These are phyloP conservation scores for Pouteria glomerata DNA, from an alignment of 148 eudicot genomes.

Conservation along the genomic window DNA sequence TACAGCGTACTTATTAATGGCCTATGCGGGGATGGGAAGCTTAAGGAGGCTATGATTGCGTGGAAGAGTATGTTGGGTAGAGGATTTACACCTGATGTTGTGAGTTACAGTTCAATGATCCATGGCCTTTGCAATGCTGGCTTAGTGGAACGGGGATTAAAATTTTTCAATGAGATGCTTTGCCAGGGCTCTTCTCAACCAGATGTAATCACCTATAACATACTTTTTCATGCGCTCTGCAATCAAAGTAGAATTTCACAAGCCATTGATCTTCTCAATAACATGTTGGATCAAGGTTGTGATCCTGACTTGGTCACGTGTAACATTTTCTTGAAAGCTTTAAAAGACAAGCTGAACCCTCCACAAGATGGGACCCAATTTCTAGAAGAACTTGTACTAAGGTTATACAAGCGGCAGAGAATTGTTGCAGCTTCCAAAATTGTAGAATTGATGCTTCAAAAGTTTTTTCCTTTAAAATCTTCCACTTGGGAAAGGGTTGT, in stretches of 20 bases:
- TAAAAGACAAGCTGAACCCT: slow-evolving; percentile 52
- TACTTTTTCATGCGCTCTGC: slow-evolving; percentile 69
- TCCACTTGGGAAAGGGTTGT: slow-evolving; percentile 69
- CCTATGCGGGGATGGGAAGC: slow-evolving; percentile 56
- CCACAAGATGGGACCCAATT: slow-evolving; percentile 24
- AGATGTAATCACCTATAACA: slow-evolving; percentile 77
- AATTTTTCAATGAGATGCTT: slow-evolving; percentile 53
- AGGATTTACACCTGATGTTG: slow-evolving; percentile 63
- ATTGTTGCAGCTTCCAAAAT: slow-evolving; percentile 54
- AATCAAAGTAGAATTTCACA: slow-evolving; percentile 34
- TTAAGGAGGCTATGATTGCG: slow-evolving; percentile 63
- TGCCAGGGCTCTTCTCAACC: slow-evolving; percentile 53
- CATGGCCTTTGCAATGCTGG: slow-evolving; percentile 81
- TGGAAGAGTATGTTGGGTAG: slow-evolving; percentile 67
- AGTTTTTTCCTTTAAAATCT: slow-evolving; percentile 53
- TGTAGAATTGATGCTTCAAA: slow-evolving; percentile 66
- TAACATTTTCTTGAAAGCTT: slow-evolving; percentile 55
- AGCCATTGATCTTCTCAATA: slow-evolving; percentile 72
- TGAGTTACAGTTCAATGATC: slow-evolving; percentile 81
- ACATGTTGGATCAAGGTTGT: slow-evolving; percentile 70
- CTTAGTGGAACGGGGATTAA: slow-evolving; percentile 26
- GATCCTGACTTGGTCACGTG: slow-evolving; percentile 78
- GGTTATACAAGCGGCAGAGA: slow-evolving; percentile 48
- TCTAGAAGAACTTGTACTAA: slow-evolving; percentile 18
- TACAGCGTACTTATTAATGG: slow-evolving; percentile 75